Conservation (phyloP, 2,329 filamentous ascomycete species). For the Claviceps maximensis region DNA sequence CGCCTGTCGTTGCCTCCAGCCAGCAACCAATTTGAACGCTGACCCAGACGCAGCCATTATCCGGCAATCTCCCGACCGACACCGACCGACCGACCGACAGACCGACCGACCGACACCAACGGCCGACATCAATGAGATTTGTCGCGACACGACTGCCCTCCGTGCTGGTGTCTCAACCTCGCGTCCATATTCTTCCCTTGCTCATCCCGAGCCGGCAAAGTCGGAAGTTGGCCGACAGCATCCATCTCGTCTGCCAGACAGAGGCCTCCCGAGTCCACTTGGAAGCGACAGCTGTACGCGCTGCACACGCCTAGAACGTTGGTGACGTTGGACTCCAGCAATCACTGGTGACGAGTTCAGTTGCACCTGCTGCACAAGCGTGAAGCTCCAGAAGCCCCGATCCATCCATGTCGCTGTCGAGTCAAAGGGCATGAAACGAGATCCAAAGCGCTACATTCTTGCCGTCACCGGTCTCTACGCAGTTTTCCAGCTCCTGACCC, state of each 20-base stretch:
- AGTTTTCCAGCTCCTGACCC: slow-evolving; percentile 23
- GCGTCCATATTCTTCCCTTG: background rate
- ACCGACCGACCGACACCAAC: background rate
- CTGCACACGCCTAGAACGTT: too few species aligned
- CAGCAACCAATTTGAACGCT: too few species aligned
- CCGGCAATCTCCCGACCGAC: slow-evolving; percentile 4
- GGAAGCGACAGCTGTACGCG: background rate
- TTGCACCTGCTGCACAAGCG: background rate
- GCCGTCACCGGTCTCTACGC: slow-evolving; percentile 22
- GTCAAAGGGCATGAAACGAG: slow-evolving; percentile 19
- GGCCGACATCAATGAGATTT: background rate
- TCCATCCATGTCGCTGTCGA: background rate
- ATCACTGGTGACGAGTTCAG: too few species aligned
- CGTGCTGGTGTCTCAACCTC: too few species aligned
- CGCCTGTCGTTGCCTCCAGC: too few species aligned
- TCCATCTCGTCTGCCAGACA: background rate
- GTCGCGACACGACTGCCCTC: background rate
- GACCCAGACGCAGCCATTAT: too few species aligned
- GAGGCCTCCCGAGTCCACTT: background rate
- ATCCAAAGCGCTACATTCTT: slow-evolving; percentile 25
- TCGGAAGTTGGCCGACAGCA: background rate
- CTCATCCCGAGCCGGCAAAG: background rate
- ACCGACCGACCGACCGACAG: too few species aligned
- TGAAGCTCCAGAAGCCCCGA: background rate
- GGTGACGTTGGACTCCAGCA: too few species aligned